A percentile compares a stretch with the other conserved stretches of the same genome.
These are phyloP conservation scores for Casuarina cunninghamiana DNA, from an alignment of 306 rosid genomes.

Conservation along the genomic window DNA sequence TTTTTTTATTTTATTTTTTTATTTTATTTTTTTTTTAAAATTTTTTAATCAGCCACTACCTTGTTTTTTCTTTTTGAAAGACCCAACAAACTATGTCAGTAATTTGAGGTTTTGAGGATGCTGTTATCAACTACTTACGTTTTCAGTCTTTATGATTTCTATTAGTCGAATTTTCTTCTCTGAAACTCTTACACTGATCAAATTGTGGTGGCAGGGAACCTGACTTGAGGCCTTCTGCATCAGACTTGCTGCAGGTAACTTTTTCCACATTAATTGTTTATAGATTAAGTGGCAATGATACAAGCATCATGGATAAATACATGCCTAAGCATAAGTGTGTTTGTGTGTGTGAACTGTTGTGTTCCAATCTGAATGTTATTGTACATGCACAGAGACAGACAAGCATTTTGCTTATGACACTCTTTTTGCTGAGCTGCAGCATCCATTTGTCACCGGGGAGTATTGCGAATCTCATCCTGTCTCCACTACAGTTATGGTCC, in stretches of 20 bases:
- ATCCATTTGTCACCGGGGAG: constrained; percentile 75
- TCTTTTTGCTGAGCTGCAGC: constrained; percentile 53
- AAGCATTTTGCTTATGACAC: constrained; percentile 16
- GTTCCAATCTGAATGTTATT: not conserved
- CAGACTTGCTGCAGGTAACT: constrained; percentile 77
- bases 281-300: not conserved
- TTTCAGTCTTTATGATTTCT: not conserved
- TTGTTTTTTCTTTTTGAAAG: not conserved
- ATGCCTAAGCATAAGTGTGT: not conserved
- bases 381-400: not conserved
- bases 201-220: constrained; percentile 85
- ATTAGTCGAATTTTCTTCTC: not conserved
- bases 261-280: constrained; percentile 12
- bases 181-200: constrained; percentile 5
- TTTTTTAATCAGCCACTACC: not conserved
- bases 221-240: constrained; percentile 66
- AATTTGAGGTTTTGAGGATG: not conserved
- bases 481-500: constrained; percentile 57
- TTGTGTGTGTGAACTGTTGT: not conserved
- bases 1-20: no score
- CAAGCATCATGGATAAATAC: not conserved
- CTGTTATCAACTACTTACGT: not conserved
- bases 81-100: not conserved
- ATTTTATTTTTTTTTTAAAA: no score
- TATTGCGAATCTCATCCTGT: constrained; percentile 50